Evolutionary conservation across 345 rosid species (phyloP).

Genomic region (thale cress (Arabidopsis thaliana)): TAIR10.1 NC_003076.8:21982501-21983000

Average conservation of each 20-base stretch:
- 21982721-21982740: constrained; percentile 15
- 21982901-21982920: background rate
- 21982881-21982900: too few relatives aligned
- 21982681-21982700: constrained; percentile 32
- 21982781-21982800: background rate
- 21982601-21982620: background rate
- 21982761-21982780: background rate
- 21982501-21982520: background rate
- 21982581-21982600: constrained; percentile 15
- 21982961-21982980: background rate
- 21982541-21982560: background rate
- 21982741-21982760: constrained; percentile 15
- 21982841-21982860: background rate
- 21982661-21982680: constrained; percentile 29
- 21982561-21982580: background rate
- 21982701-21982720: background rate
- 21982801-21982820: constrained; percentile 1
- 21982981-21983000: background rate
- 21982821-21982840: background rate
- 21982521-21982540: constrained; percentile 13
- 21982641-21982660: constrained; percentile 20
- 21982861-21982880: background rate
- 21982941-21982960: constrained; percentile 17
- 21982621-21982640: constrained; percentile 24
- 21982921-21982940: constrained; percentile 3